Conservation (phyloP, 768 basidiomycete genomes). For the Lyophyllum atratum region DNA sequence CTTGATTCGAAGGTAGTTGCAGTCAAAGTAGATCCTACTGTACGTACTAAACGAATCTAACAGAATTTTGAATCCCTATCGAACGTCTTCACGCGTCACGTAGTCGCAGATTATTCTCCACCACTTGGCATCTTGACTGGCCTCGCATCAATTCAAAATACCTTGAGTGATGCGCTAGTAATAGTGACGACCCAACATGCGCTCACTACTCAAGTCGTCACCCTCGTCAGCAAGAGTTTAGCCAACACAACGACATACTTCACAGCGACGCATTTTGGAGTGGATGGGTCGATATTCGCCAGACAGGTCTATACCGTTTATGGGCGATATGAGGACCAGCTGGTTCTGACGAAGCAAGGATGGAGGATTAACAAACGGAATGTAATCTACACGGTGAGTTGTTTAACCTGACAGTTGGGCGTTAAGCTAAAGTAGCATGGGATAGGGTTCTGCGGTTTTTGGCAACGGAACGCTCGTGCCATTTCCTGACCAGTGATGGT, state of each 20-base stretch:
- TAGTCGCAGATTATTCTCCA: background rate
- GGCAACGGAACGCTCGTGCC: background rate
- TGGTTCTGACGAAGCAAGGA: background rate
- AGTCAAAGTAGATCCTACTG: no score
- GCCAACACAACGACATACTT: background rate
- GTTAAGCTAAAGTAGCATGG: background rate
- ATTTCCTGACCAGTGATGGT: background rate
- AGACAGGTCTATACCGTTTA: background rate
- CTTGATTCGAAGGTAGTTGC: background rate
- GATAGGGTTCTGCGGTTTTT: background rate
- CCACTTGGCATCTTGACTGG: background rate
- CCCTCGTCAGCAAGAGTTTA: background rate
- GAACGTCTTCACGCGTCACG: background rate
- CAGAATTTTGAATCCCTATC: background rate
- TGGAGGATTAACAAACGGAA: background rate
- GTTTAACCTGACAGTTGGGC: background rate
- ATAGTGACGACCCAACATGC: background rate
- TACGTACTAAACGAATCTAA: background rate
- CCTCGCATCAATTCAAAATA: background rate
- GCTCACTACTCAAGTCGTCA: background rate
- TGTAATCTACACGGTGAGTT: background rate
- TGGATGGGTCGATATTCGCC: background rate
- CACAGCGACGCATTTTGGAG: background rate
- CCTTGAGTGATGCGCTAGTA: background rate
- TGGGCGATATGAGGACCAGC: constrained; percentile 1